These are phyloP conservation scores for Aspergillus felis DNA, from an alignment of 2,329 filamentous ascomycete genomes.

Conservation along the genomic window DNA sequence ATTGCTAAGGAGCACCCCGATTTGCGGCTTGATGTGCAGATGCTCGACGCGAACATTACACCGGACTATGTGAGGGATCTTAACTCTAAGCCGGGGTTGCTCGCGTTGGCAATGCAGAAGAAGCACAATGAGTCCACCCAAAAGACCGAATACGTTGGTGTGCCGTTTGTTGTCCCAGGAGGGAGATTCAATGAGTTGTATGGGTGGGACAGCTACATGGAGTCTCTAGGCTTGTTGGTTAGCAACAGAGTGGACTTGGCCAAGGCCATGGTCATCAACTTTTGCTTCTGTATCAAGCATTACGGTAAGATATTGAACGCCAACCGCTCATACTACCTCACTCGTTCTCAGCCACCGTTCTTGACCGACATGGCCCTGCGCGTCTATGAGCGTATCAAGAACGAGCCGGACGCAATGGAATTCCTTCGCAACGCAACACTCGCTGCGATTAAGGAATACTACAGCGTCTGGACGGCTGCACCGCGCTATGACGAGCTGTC, in stretches of 20 bases:
- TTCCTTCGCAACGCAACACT: constrained; percentile 77
- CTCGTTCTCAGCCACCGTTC: constrained; percentile 91
- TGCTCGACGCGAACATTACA: constrained; percentile 68
- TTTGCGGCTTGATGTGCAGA: constrained; percentile 79
- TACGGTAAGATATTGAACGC: constrained; percentile 99
- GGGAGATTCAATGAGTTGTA: constrained; percentile 98
- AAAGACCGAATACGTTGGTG: constrained; percentile 67
- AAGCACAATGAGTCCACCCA: constrained; percentile 63
- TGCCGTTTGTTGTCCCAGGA: constrained; percentile 95
- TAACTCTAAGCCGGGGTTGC: constrained; percentile 80
- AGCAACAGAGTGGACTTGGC: constrained; percentile 82
- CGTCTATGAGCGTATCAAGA: constrained; percentile 89
- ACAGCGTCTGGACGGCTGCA: constrained; percentile 77
- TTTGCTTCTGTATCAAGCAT: constrained; percentile 96
- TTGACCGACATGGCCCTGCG: constrained; percentile 94
- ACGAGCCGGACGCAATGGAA: constrained; percentile 72
- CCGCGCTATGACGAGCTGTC: constrained; percentile 74
- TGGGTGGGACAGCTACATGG: constrained; percentile 99
- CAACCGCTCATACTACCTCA: constrained; percentile 92
- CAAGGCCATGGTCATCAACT: constrained; percentile 93
- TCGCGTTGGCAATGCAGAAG: constrained; percentile 87
- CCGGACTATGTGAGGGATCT: constrained; percentile 76
- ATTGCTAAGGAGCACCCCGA: constrained; percentile 77
- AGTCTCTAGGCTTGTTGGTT: constrained; percentile 80
- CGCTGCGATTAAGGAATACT: constrained; percentile 95